Conservation (phyloP, 352 stramenopile genomes). For the Elongisporangium undulatum region DNA sequence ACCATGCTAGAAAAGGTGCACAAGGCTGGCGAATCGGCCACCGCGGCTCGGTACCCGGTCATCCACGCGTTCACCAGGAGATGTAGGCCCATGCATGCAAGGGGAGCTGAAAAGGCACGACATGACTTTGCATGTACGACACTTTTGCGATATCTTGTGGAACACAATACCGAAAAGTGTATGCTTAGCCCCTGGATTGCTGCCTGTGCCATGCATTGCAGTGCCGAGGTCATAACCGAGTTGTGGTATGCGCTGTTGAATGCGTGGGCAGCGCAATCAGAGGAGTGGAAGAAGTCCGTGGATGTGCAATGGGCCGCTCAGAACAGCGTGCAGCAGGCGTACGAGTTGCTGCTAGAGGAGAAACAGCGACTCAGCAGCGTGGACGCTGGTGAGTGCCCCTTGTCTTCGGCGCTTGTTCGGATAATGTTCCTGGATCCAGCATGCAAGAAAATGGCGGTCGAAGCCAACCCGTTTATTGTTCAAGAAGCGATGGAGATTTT, state of each 20-base stretch:
- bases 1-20: conserved; percentile 71
- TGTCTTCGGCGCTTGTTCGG: conserved; percentile 39
- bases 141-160: conserved; percentile 69
- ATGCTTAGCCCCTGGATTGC: conserved; percentile 73
- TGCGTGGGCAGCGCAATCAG: conserved; percentile 5
- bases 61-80: conserved; percentile 53
- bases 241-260: conserved; percentile 48
- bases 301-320: conserved; percentile 30
- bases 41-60: conserved; percentile 58
- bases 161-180: conserved; percentile 72
- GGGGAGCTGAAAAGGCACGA: conserved; percentile 15
- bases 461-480: conserved; percentile 30
- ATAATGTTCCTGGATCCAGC: conserved; percentile 26
- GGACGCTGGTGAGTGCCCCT: conserved; percentile 15
- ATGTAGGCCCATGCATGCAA: conserved; percentile 15
- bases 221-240: conserved; percentile 33
- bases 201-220: conserved; percentile 53
- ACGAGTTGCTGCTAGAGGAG: conserved; percentile 48
- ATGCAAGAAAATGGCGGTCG: conserved; percentile 17
- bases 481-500: conserved; percentile 45
- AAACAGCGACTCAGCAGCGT: conserved; percentile 18
- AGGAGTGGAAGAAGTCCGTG: conserved; percentile 6
- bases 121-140: conserved; percentile 67
- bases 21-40: conserved; percentile 59
- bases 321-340: conserved; percentile 41